These are phyloP conservation scores for Podila verticillata DNA, from an alignment of 192 early-diverging fungal genomes.

Conservation along the genomic window DNA sequence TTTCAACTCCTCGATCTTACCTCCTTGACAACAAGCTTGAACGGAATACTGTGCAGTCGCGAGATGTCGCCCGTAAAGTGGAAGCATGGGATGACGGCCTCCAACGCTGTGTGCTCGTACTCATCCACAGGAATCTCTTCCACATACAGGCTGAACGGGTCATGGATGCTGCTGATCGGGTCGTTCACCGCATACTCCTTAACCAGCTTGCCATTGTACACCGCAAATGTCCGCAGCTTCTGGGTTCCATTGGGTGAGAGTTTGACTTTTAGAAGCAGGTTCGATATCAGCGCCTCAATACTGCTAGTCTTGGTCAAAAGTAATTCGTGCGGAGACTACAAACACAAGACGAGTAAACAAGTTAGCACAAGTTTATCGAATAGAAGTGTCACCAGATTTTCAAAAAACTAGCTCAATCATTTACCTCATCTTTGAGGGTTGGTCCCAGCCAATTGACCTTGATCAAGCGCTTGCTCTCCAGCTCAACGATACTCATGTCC, in stretches of 20 bases:
- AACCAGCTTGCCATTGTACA: slow-evolving; percentile 57
- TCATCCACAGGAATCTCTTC: slow-evolving; percentile 68
- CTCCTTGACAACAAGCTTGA: slow-evolving; percentile 73
- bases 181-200: slow-evolving; percentile 56
- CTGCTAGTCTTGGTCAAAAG: slow-evolving; percentile 71
- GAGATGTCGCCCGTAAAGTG: slow-evolving; percentile 80
- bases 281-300: slow-evolving; percentile 60
- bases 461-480: slow-evolving; percentile 81
- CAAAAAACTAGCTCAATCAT: neutral
- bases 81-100: slow-evolving; percentile 70
- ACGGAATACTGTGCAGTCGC: slow-evolving; percentile 84
- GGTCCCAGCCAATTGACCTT: slow-evolving; percentile 76
- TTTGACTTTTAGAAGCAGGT: slow-evolving; percentile 60
- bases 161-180: slow-evolving; percentile 56
- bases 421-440: slow-evolving; percentile 73
- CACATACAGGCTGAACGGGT: slow-evolving; percentile 61
- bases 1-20: slow-evolving; percentile 14
- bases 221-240: slow-evolving; percentile 68
- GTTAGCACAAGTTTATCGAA: neutral
- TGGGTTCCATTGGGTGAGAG: slow-evolving; percentile 51
- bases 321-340: slow-evolving; percentile 62
- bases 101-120: slow-evolving; percentile 30
- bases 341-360: neutral
- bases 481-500: slow-evolving; percentile 80
- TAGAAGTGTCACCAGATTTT: too few species aligned